Base-by-base conservation (phyloP, 192 early-diverging fungal genomes). In the Entomortierella parvispora region DNA sequence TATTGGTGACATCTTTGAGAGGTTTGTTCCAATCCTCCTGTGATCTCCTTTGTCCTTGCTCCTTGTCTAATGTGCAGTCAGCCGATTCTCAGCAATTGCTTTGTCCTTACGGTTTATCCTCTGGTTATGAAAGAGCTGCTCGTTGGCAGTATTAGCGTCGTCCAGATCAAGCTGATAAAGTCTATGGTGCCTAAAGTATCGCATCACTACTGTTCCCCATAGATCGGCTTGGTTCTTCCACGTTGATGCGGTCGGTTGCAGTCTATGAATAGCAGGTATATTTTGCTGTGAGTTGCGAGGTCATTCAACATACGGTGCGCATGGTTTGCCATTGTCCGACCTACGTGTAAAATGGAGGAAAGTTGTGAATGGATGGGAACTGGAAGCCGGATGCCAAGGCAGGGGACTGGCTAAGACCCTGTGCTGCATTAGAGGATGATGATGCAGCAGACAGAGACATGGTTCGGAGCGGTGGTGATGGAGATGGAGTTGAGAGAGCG, bases 271-370 rank as follows among this genome's bases (percentile, higher is more conserved):
- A n/a, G n/a, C n/a, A n/a, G n/a, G n/a, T n/a, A n/a, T n/a, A n/a
- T n/a, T n/a, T n/a, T n/a, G n/a, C n/a, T n/a, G n/a, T n/a, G n/a
- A n/a, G n/a, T n/a, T n/a, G n/a, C n/a, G n/a, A n/a, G n/a, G n/a
- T n/a, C n/a, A n/a, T n/a, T n/a, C n/a, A n/a, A n/a, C n/a, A n/a
- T n/a, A n/a, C 4, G 28, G 29, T 50, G 11, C 4, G 10, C 14
- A 51, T 63, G 9, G 20, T 23, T 50, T 50, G n/a, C 18, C 42
- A 25, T 23, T 62, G 22, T 45, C 2, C 9, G 18, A 68, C 89
- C 81, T 89, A 94, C 93, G 93, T 95, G 82, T 89, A 97, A 83
- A 97, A 95, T 6, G 96, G 96, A 14, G 94, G 94, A 74, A 97
- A 97, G 81, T 84, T 87, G 86, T 95, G 87, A 61, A 96, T 92